A percentile compares a stretch with the other conserved stretches of the same genome.
These are phyloP conservation scores for Taiwanofungus camphoratus DNA, from an alignment of 1,284 basidiomycete species.

Conservation along the genomic window DNA sequence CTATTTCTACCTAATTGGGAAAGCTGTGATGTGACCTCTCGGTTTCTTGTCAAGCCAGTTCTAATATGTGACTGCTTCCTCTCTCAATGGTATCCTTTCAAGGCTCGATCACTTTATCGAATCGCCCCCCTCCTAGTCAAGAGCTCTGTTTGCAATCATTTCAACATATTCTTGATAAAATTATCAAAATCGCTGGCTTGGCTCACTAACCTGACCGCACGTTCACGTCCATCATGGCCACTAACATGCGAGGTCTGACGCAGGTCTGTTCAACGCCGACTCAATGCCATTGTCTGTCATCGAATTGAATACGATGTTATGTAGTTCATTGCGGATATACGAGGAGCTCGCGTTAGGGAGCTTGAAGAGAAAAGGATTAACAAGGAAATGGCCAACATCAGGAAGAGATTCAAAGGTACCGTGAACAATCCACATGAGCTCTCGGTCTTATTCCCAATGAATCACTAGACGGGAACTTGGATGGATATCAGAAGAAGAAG, in stretches of 20 bases:
- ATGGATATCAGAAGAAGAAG: conserved; percentile 99
- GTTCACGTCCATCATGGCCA: conserved; percentile 80
- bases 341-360: conserved; percentile 85
- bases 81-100: no score
- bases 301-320: not conserved
- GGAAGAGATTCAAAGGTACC: conserved; percentile 95
- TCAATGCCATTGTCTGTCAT: not conserved
- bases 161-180: no score
- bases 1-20: no score
- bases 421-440: conserved; percentile 4
- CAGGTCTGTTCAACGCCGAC: conserved; percentile 48
- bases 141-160: no score
- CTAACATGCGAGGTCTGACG: conserved; percentile 85
- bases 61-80: no score
- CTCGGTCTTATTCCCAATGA: conserved; percentile 5
- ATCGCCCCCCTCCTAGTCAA: no score
- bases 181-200: no score
- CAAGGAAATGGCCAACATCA: conserved; percentile 99
- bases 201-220: no score
- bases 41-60: no score
- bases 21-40: no score
- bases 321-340: conserved; percentile 97
- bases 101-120: no score
- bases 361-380: conserved; percentile 97
- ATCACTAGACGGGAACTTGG: conserved; percentile 85